Evolutionary conservation across 2,329 filamentous ascomycete genomes (phyloP), one percentile per base, ranked within the genome.

Genomic region (Rasamsonia emersonii): DNA sequence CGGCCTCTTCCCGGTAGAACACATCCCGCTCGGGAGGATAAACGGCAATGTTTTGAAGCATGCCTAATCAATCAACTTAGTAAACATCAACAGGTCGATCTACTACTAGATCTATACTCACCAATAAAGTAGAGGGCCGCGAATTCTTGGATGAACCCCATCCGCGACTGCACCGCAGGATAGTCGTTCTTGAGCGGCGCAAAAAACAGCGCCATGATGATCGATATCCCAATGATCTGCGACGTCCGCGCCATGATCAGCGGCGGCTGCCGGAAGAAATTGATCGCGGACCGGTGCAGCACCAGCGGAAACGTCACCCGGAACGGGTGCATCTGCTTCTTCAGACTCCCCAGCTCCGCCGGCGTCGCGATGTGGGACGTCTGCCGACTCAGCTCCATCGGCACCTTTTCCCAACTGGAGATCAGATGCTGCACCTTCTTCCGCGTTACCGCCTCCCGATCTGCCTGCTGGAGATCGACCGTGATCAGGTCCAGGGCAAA

Each of bases 401-500:
- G 33, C 18, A 39, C 41, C 8, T 44, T 33, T 16, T 43, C 49
- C 80, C 81, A 85, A 1, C 63, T 63, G 1, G 70, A 60, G 17
- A 85, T 75, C 2, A 86, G 60, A 3, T 54, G 62, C 24, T 67
- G 65, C 0, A 86, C 81, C 31, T 74, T 74, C 18, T 69, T 66
- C 8, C 79, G 68, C 31, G 73, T 83, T 25, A 73, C 67, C 1
- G 65, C 66, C 50, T 86, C 82, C 13, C 71, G 65, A 1, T 67
- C 59, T 18, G 71, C 74, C 24, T 79, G 70, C 39, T 85, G 82
- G 0, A 86, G 61, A 44, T 86, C 79, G 15, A 86, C 72, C 0
- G 81, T 86, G 31, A 88, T 82, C 30, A 86, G 66, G 45, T 88
- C 82, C 5, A 86, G 66, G 0, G 79, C 80, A 51, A 84, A 86